These are phyloP conservation scores for Coemansia sp. DNA, from an alignment of 192 early-diverging fungal genomes.

Conservation along the genomic window DNA sequence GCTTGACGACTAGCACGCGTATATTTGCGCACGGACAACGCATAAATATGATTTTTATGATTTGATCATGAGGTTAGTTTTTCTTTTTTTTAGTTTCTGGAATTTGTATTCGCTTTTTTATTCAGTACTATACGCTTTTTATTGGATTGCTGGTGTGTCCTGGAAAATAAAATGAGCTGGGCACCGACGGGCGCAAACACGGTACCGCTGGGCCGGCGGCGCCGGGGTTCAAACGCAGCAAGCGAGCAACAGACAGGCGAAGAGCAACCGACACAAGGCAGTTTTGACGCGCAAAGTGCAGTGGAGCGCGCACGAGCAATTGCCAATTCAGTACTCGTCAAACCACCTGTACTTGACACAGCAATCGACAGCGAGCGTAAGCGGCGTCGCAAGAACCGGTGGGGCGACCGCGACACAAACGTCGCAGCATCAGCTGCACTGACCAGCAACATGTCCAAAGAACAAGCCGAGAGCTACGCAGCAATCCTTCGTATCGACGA, in stretches of 20 bases:
- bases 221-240: slow-evolving; percentile 12
- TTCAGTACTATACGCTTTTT: background rate
- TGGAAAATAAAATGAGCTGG: slow-evolving; percentile 31
- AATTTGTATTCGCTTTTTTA: background rate
- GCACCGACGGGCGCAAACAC: slow-evolving; percentile 51
- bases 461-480: slow-evolving; percentile 70
- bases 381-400: slow-evolving; percentile 80
- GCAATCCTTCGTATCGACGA: slow-evolving; percentile 90
- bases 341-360: background rate
- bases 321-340: slow-evolving; percentile 37
- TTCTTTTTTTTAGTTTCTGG: slow-evolving; percentile 9
- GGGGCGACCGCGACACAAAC: slow-evolving; percentile 78
- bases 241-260: background rate
- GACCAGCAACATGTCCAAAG: slow-evolving; percentile 71
- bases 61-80: background rate
- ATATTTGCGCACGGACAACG: background rate
- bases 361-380: slow-evolving; percentile 49
- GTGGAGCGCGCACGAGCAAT: slow-evolving; percentile 48
- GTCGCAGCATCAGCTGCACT: slow-evolving; percentile 75
- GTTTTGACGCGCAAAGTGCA: slow-evolving; percentile 26
- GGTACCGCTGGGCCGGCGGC: slow-evolving; percentile 47
- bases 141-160: too few species aligned
- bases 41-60: slow-evolving; percentile 2
- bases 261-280: background rate
- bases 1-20: slow-evolving; percentile 14